These are phyloP conservation scores for Fusarium sp. DNA, from an alignment of 2,329 filamentous ascomycete genomes.

Conservation along the genomic window DNA sequence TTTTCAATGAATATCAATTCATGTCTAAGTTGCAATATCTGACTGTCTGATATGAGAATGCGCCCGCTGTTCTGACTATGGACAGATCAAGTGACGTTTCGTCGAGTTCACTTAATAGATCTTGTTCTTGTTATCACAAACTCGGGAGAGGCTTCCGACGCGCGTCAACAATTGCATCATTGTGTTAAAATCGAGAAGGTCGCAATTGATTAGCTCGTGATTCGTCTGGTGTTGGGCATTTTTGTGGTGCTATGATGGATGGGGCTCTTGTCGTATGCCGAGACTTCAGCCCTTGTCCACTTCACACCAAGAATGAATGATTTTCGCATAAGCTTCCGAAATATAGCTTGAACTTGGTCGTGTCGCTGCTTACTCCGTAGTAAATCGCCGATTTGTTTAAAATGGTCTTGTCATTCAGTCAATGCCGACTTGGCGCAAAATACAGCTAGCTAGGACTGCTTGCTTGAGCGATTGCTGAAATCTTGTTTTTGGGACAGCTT, in stretches of 20 bases:
- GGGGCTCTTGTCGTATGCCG: slow-evolving; percentile 12
- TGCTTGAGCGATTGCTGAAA: neutral
- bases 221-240: neutral
- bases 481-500: neutral
- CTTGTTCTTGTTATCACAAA: neutral
- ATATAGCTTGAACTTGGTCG: neutral
- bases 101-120: too few relatives aligned
- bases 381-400: neutral
- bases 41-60: neutral
- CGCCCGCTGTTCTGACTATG: too few relatives aligned
- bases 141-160: neutral
- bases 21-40: neutral
- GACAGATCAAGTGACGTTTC: neutral
- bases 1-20: neutral
- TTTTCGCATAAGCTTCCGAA: neutral
- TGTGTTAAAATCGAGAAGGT: neutral
- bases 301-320: neutral
- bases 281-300: neutral
- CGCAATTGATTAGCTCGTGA: neutral
- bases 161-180: slow-evolving; percentile 2
- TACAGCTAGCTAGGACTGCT: neutral
- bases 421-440: neutral
- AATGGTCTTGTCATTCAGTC: neutral
- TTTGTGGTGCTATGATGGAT: slow-evolving; percentile 1
- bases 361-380: neutral